Evolutionary conservation across 176 grass and related monocot genomes (phyloP), one percentile per base, ranked within the genome.

Genomic region (Phoenix dactylifera): DNA sequence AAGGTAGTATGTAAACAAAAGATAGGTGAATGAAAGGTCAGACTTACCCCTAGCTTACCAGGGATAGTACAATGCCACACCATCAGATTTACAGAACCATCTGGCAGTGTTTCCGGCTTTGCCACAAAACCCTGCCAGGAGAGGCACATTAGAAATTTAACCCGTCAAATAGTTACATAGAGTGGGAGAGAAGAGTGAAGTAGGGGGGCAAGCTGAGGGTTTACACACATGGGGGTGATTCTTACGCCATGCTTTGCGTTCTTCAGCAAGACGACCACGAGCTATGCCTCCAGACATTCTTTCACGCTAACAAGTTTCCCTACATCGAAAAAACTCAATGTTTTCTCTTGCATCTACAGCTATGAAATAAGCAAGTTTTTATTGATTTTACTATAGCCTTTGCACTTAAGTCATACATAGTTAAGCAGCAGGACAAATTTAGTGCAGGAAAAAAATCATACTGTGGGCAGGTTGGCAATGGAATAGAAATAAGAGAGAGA

Each of bases 191-290:
- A 70, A 71, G 20, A 59, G 26, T 2, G 52, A 59, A 63, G 22
- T 52, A 57, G 58, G 67, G 39, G 35, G 50, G 10, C 35, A 44
- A 44, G 35, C 6, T 14, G 2, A 44, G 35, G 35, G 35, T 12
- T 44, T 57, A 28, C 68, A 66, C 59, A 89, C 85, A 60, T 89
- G 78, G 64, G 89, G 85, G 54, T 95, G 89, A 49, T 79, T 95
- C 81, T 80, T 89, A 81, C 89, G 81, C 89, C 89, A 89, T 6
- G 81, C 59, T 65, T 95, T 89, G 68, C 89, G 89, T 72, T 89
- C 89, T 68, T 95, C 89, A 1, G 85, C 69, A 17, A 95, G 85
- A 54, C 89, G 84, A 26, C 78, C 69, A 64, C 85, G 81, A 52
- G 85, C 89, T 55, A 95, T 77, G 17, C 80, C 80, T 55, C 85